Evolutionary conservation across 75 land plant species (phyloP).

Genomic region (Larix kaempferi): DNA sequence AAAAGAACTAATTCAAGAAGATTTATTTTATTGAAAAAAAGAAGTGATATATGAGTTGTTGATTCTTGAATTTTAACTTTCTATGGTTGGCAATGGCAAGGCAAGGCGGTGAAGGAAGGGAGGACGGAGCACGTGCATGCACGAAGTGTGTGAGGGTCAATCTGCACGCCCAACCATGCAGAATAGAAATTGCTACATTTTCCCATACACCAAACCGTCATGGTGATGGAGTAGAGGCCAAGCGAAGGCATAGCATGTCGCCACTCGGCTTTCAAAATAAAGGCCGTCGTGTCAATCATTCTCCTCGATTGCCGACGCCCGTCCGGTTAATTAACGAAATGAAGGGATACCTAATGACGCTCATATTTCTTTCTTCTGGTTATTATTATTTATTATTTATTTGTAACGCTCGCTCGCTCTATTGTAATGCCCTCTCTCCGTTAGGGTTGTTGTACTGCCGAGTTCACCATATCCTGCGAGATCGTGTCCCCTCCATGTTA

Average conservation of each 20-base stretch:
- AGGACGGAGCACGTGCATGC: constrained; percentile 7
- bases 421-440: neutral
- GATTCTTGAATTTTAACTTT: neutral
- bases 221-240: constrained; percentile 1
- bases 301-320: neutral
- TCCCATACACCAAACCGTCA: neutral
- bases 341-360: too few species aligned
- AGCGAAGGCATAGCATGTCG: neutral
- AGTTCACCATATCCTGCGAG: neutral
- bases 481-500: constrained; percentile 2
- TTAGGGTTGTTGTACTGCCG: neutral
- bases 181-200: neutral
- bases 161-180: neutral
- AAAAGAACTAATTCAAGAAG: too few species aligned
- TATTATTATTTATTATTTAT: too few species aligned
- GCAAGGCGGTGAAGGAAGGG: neutral
- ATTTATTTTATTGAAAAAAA: too few species aligned
- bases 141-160: neutral
- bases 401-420: neutral
- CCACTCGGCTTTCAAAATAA: too few species aligned
- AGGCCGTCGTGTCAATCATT: neutral
- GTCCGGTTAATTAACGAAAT: neutral
- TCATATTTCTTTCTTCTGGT: neutral
- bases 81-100: neutral
- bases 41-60: too few species aligned